Percentiles rank a stretch among this genome's conserved stretches.
These are phyloP conservation scores for Exophiala aquamarina DNA, from an alignment of 2,329 filamentous ascomycete genomes.

Conservation along the genomic window DNA sequence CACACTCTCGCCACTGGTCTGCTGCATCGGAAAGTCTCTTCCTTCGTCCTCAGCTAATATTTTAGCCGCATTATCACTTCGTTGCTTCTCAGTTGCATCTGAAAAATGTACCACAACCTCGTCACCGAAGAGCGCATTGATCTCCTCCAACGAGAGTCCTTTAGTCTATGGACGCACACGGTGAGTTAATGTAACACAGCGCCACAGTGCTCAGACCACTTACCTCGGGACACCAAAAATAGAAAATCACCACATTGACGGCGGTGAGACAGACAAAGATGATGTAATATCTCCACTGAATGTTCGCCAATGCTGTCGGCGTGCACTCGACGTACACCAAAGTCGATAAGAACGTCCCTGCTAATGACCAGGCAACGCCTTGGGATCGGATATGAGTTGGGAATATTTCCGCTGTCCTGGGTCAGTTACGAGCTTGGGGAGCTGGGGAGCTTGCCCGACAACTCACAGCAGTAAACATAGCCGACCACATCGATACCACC, in stretches of 20 bases:
- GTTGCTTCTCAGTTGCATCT: slow-evolving; percentile 35
- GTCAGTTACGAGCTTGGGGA: slow-evolving; percentile 4
- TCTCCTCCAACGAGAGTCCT: slow-evolving; percentile 32
- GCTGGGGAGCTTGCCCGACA: background rate
- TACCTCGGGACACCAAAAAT: slow-evolving; percentile 42
- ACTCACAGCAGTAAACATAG: slow-evolving; percentile 24
- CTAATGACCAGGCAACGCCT: slow-evolving; percentile 22
- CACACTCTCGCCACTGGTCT: slow-evolving; percentile 5
- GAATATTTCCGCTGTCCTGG: slow-evolving; percentile 23
- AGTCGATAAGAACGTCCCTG: slow-evolving; percentile 20
- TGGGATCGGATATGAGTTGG: slow-evolving; percentile 25
- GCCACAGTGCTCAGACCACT: slow-evolving; percentile 15
- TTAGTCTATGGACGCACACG: slow-evolving; percentile 10
- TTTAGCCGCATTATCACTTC: slow-evolving; percentile 14
- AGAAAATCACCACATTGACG: slow-evolving; percentile 19
- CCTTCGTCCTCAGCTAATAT: slow-evolving; percentile 18
- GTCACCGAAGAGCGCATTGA: slow-evolving; percentile 35
- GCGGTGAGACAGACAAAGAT: slow-evolving; percentile 44
- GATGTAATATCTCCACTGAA: slow-evolving; percentile 36
- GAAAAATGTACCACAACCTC: slow-evolving; percentile 21
- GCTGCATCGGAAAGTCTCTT: slow-evolving; percentile 7
- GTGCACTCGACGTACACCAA: slow-evolving; percentile 22
- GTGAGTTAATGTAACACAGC: background rate
- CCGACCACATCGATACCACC: slow-evolving; percentile 23
- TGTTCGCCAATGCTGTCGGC: slow-evolving; percentile 33